These are phyloP conservation scores for Mimosa pudica DNA, from an alignment of 306 rosid genomes.

Conservation along the genomic window DNA sequence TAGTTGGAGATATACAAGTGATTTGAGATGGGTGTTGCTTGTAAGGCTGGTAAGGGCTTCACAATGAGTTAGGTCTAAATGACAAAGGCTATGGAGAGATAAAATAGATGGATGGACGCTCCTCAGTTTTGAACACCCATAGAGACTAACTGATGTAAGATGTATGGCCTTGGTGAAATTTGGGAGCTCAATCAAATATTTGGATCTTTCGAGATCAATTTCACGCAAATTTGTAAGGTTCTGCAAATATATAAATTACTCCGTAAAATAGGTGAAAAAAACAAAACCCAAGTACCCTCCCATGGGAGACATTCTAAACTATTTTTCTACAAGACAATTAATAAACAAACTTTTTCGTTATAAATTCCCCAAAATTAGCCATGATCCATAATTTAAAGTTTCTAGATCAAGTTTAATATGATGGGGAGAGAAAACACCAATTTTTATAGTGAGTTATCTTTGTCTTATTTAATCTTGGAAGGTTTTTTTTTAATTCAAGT, in stretches of 20 bases:
- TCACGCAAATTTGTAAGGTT: not conserved
- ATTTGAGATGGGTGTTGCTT: not conserved
- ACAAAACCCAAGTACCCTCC: not conserved
- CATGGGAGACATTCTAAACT: too few relatives aligned
- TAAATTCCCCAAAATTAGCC: not conserved
- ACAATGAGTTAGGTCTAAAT: rapidly evolving
- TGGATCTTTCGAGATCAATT: not conserved
- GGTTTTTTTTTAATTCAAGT: too few relatives aligned
- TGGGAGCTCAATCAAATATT: not conserved
- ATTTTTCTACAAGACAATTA: too few relatives aligned
- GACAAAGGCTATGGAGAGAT: not conserved
- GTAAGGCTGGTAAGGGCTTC: not conserved
- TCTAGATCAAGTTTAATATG: not conserved
- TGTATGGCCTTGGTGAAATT: not conserved
- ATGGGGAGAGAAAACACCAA: not conserved
- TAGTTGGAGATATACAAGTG: rapidly evolving
- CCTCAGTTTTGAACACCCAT: not conserved
- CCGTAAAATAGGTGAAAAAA: not conserved
- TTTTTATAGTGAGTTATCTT: too few relatives aligned
- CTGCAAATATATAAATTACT: not conserved
- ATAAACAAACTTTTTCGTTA: too few relatives aligned
- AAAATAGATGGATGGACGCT: not conserved
- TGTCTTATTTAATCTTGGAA: not conserved
- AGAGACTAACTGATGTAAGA: not conserved
- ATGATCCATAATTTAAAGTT: not conserved